Evolutionary conservation across 768 basidiomycete species (phyloP), one percentile per base, ranked within the genome.

Genomic region (Naganishia onofrii): DNA sequence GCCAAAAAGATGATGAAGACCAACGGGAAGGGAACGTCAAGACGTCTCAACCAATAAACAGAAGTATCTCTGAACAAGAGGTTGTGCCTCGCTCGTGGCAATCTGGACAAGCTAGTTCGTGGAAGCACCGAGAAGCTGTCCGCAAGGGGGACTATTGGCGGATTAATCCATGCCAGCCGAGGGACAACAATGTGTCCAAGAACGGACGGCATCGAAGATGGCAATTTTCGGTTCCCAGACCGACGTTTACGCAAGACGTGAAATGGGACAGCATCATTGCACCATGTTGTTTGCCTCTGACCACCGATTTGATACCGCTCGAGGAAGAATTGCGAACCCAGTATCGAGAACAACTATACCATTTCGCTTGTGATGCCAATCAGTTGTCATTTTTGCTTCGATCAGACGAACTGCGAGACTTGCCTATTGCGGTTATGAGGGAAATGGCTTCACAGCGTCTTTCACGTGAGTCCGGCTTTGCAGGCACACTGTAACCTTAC

Each of bases 381-480:
- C 91, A 92, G 85, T 85, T 87, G 6, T 92, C 92, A 2, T 93
- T 94, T 82, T 84, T 97, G 67, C 88, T 97, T 64, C 87, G 88
- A 68, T 88, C 88, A 0, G 81, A 81, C 46, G 36, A 70, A 26
- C 72, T 76, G 7, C 63, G 76, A 58, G 58, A 80, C 73, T 53
- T 81, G 55, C 72, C 81, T 17, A 64, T 81, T 67, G 81, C 78
- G 21, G 78, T 82, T 64, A 74, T 98, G 90, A 87, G 89, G 31
- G 92, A 91, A 38, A 94, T 98, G 90, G 91, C 91, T 0, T 92
- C 91, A 3, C 88, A 96, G 54, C 85, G 95, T 28, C 85, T 98
- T 28, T 75, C 79, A 29, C 79, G 79, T 80, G 53, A 73, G 79
- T 78, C 36, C 8, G 13, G 0, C 2, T 34, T 65, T 23, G 4